Evolutionary conservation across 768 basidiomycete species (phyloP), one percentile per base, ranked within the genome.

Genomic region (Podaxis carcinomalis): DNA sequence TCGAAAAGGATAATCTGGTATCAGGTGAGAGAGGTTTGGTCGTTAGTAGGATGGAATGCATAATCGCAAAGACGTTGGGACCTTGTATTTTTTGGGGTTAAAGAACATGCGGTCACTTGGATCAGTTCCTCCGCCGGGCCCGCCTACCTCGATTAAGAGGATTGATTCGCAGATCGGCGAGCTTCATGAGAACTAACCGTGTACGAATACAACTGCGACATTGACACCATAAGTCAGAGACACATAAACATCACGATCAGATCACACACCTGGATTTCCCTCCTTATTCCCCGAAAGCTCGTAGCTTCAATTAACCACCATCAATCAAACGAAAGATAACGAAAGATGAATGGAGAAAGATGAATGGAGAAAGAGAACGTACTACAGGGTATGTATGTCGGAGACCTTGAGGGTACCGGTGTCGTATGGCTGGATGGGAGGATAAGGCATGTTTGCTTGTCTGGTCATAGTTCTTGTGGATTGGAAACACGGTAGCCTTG

Each of bases 61-160:
- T 28, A 7, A 2, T 36, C n/a, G 25, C 3, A 36, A 10, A n/a
- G 10, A 19, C 10, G 21, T 28, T 64, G 66, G 44, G 49, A 86
- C 91, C 77, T 90, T 92, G 79, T 95, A 96, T 69, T 92, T 90
- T 36, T 79, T 71, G 2, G 93, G 92, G 68, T 95, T 85, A 74
- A 95, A 95, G 78, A 89, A 95, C 4, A 78, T 74, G 56, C 90
- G 79, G 73, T 96, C 93, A 57, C 78, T 79, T 4, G 77, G 69
- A 68, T 86, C 83, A 50, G 77, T 79, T 4, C 92, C 92, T 10
- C 92, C 90, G 13, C 94, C 94, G 14, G 93, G 93, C 5, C 93
- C 92, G 42, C 88, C 88, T 88, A 61, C 19, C 57, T 40, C 13
- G 11, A 21, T 32, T 32, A 52, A 32, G 56, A 19, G 65, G 49